phyloP scores from a whole-genome alignment of 371 early-diverging fungal species.

The Mucor racemosus region DNA sequence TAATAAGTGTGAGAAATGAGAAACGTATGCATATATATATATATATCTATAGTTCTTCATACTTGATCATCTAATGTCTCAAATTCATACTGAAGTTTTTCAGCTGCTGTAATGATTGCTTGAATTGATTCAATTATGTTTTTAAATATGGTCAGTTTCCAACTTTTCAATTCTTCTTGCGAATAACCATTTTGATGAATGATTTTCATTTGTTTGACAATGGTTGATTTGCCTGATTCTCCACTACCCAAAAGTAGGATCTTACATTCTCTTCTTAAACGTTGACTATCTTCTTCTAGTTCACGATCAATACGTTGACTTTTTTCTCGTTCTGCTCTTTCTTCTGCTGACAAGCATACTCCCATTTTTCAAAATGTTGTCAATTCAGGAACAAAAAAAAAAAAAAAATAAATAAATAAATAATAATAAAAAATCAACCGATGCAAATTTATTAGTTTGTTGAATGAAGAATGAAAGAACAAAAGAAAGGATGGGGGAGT shows the following conservation, averaged over 20 bases:
- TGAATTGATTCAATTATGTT: conserved; percentile 81
- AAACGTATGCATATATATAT: not conserved
- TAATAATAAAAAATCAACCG: not conserved
- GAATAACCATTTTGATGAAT: conserved; percentile 90
- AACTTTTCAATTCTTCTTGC: conserved; percentile 75
- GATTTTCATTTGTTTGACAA: conserved; percentile 94
- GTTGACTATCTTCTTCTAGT: conserved; percentile 61
- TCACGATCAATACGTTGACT: conserved; percentile 66
- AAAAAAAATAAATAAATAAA: no score
- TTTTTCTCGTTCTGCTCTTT: conserved; percentile 53
- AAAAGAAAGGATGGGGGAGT: conserved; percentile 16
- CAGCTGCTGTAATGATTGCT: conserved; percentile 65
- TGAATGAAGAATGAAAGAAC: conserved; percentile 3
- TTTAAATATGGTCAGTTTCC: conserved; percentile 74
- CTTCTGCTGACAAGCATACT: conserved; percentile 66
- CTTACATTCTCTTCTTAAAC: conserved; percentile 69
- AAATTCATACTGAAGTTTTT: conserved; percentile 25
- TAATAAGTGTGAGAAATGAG: not conserved
- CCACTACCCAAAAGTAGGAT: conserved; percentile 80
- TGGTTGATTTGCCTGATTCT: conserved; percentile 91
- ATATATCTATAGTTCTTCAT: no score
- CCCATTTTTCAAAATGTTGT: conserved; percentile 51
- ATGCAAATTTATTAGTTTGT: not conserved
- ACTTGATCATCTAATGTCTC: conserved; percentile 12
- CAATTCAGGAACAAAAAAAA: not conserved